Evolutionary conservation across 768 basidiomycete genomes (phyloP).

Genomic region (Termitomyces sp.): DNA sequence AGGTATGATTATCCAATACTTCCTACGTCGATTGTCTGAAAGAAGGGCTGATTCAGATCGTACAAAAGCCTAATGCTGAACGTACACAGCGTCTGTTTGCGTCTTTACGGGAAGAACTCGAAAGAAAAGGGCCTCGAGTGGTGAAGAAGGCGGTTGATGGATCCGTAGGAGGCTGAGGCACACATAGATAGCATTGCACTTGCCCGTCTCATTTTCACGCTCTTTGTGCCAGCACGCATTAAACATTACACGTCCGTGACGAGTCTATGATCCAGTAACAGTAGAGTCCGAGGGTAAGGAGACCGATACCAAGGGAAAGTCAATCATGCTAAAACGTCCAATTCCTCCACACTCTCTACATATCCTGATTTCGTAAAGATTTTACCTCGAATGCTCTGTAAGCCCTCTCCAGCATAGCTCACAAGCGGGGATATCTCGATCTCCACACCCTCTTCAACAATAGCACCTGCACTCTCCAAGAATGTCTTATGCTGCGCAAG

Average conservation of each 20-base stretch:
- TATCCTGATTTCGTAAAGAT: constrained; percentile 70
- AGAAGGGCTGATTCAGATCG: constrained; percentile 21
- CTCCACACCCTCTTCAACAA: constrained; percentile 65
- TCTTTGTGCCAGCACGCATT: constrained; percentile 1
- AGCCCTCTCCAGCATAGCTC: constrained; percentile 89
- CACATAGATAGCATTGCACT: background rate
- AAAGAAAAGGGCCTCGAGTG: constrained; percentile 54
- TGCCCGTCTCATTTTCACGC: background rate
- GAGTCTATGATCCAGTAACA: constrained; percentile 9
- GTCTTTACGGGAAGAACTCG: constrained; percentile 78
- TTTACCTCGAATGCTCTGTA: constrained; percentile 74
- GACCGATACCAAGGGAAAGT: background rate
- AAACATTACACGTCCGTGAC: constrained; percentile 12
- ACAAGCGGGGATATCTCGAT: constrained; percentile 89
- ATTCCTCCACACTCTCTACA: constrained; percentile 58
- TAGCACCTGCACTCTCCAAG: constrained; percentile 74
- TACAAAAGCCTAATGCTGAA: constrained; percentile 72
- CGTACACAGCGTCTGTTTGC: constrained; percentile 76
- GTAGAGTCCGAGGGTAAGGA: constrained; percentile 6
- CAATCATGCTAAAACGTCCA: constrained; percentile 49
- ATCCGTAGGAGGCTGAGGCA: constrained; percentile 35
- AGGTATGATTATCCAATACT: constrained; percentile 42
- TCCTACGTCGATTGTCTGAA: constrained; percentile 8
- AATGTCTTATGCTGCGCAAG: constrained; percentile 84
- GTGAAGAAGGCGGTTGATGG: constrained; percentile 38